Conservation (phyloP, 2,329 filamentous ascomycete species). For the Pyrenophora seminiperda region DNA sequence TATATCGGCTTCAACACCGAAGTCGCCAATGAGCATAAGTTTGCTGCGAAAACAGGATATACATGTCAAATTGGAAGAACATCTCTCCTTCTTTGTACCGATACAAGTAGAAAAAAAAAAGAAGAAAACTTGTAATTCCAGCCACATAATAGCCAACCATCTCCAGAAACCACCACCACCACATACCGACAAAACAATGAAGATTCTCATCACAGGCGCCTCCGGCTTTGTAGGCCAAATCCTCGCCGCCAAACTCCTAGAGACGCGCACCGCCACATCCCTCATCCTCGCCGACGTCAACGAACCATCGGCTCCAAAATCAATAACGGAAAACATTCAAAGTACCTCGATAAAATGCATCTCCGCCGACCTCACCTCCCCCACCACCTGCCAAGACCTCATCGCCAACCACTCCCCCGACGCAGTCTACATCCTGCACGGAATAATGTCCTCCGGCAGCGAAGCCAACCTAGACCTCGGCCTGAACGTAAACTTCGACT, state of each 20-base stretch:
- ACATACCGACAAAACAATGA: slow-evolving; percentile 22
- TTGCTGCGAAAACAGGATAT: neutral
- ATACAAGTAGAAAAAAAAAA: too few species aligned
- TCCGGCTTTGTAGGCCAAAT: slow-evolving; percentile 69
- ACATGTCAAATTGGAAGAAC: too few species aligned
- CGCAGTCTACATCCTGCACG: slow-evolving; percentile 64
- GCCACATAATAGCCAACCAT: neutral
- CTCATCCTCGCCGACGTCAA: slow-evolving; percentile 64
- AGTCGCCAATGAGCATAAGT: slow-evolving; percentile 1
- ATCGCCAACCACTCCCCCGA: slow-evolving; percentile 39
- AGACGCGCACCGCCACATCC: slow-evolving; percentile 50
- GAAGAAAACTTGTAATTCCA: too few species aligned
- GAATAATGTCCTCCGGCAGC: slow-evolving; percentile 69
- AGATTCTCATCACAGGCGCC: slow-evolving; percentile 67
- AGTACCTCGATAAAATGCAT: slow-evolving; percentile 53
- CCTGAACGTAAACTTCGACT: slow-evolving; percentile 65
- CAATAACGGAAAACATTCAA: slow-evolving; percentile 58
- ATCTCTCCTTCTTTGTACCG: too few species aligned
- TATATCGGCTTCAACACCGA: slow-evolving; percentile 20
- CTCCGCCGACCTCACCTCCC: slow-evolving; percentile 59
- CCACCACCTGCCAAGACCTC: slow-evolving; percentile 29
- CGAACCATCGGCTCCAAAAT: slow-evolving; percentile 48
- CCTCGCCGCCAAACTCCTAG: slow-evolving; percentile 61
- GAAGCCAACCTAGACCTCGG: slow-evolving; percentile 66
- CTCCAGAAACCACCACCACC: neutral